These are phyloP conservation scores for Leucosporidium yakuticum DNA, from an alignment of 768 basidiomycete species.

Conservation along the genomic window DNA sequence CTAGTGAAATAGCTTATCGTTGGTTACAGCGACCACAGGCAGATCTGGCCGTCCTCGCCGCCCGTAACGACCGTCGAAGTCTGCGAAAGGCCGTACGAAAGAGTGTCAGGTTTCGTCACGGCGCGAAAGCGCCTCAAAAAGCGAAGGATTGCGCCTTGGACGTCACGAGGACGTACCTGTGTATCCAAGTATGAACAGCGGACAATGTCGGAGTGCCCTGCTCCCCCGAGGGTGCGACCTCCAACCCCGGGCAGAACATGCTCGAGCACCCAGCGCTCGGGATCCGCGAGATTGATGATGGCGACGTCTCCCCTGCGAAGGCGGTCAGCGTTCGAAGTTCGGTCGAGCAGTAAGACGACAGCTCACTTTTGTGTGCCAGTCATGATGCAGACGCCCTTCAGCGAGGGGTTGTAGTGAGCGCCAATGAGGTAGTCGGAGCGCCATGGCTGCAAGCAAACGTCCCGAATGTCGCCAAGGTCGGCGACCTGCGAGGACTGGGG, in stretches of 20 bases:
- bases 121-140: background rate
- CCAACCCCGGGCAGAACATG: constrained; percentile 26
- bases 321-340: background rate
- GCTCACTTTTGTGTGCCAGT: constrained; percentile 31
- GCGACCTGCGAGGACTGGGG: constrained; percentile 23
- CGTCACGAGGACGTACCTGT: constrained; percentile 5
- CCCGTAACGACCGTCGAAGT: constrained; percentile 32
- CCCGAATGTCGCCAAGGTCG: constrained; percentile 37
- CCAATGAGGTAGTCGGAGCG: constrained; percentile 37
- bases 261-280: constrained; percentile 31
- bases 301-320: constrained; percentile 33
- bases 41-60: constrained; percentile 37
- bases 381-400: constrained; percentile 30
- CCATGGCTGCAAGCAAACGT: constrained; percentile 35
- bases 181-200: constrained; percentile 28
- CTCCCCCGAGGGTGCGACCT: constrained; percentile 15
- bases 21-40: constrained; percentile 29
- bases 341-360: no score
- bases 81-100: background rate
- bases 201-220: constrained; percentile 38
- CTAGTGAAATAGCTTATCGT: no score
- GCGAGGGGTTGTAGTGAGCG: constrained; percentile 23
- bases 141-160: no score
- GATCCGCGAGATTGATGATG: constrained; percentile 25
- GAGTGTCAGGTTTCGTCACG: background rate